These are phyloP conservation scores for Naganishia antarctica DNA, from an alignment of 768 basidiomycete species.

Conservation along the genomic window DNA sequence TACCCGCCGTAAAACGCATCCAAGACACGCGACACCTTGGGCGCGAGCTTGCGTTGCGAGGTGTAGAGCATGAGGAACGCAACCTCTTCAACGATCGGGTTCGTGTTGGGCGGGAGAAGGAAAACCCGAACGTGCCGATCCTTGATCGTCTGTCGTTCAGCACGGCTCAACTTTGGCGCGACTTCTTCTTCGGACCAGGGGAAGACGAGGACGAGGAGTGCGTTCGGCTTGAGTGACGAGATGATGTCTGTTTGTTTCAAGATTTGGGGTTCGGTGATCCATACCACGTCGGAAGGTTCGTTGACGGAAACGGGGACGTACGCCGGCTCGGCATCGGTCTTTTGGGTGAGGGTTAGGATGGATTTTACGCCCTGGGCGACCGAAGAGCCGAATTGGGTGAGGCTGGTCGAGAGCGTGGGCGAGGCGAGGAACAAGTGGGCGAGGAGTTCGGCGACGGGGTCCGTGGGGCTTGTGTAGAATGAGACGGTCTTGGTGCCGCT, in stretches of 20 bases:
- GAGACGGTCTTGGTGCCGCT: slow-evolving; percentile 60
- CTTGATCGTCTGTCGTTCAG: slow-evolving; percentile 54
- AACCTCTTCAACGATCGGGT: slow-evolving; percentile 60
- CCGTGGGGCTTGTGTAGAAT: slow-evolving; percentile 61
- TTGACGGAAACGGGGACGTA: slow-evolving; percentile 52
- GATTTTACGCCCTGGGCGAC: slow-evolving; percentile 49
- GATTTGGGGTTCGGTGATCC: slow-evolving; percentile 68
- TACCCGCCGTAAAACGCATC: slow-evolving; percentile 48
- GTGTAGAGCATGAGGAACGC: slow-evolving; percentile 75
- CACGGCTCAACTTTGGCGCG: slow-evolving; percentile 60
- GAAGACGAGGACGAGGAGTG: slow-evolving; percentile 64
- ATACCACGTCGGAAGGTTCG: slow-evolving; percentile 61
- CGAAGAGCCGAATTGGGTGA: slow-evolving; percentile 47
- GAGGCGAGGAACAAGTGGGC: slow-evolving; percentile 51
- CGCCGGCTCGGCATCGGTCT: slow-evolving; percentile 33
- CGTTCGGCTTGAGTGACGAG: slow-evolving; percentile 61
- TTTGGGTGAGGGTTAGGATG: slow-evolving; percentile 46
- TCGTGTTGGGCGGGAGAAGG: slow-evolving; percentile 40
- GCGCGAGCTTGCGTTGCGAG: slow-evolving; percentile 51
- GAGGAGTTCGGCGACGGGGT: slow-evolving; percentile 56
- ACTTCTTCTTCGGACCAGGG: slow-evolving; percentile 78
- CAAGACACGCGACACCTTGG: slow-evolving; percentile 49
- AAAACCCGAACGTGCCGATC: slow-evolving; percentile 54
- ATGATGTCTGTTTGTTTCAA: slow-evolving; percentile 73
- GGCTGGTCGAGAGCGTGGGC: slow-evolving; percentile 49